Conservation (phyloP, 768 basidiomycete species). For the Coprinopsis sp. region DNA sequence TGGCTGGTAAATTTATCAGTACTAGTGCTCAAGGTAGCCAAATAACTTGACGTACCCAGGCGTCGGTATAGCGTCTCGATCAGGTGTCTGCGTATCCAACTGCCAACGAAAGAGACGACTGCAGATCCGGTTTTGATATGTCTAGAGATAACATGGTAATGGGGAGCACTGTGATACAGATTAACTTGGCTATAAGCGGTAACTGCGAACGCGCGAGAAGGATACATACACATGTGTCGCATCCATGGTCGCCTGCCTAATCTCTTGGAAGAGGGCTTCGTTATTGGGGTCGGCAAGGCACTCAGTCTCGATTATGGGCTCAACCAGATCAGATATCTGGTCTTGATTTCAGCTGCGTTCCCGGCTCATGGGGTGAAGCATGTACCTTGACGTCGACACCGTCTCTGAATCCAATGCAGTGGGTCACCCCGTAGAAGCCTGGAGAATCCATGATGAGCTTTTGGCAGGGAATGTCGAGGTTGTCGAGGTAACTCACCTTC, state of each 20-base stretch:
- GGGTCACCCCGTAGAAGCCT: conserved; percentile 61
- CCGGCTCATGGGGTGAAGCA: neutral
- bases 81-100: conserved; percentile 44
- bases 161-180: conserved; percentile 36
- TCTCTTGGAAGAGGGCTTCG: conserved; percentile 31
- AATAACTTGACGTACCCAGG: conserved; percentile 36
- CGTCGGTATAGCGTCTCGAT: conserved; percentile 64
- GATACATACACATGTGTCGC: conserved; percentile 55
- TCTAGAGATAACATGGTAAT: conserved; percentile 51
- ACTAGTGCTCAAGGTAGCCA: conserved; percentile 21
- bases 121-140: conserved; percentile 28
- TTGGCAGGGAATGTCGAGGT: neutral
- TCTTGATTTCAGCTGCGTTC: neutral
- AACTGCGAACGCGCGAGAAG: conserved; percentile 31
- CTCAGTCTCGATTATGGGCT: conserved; percentile 49
- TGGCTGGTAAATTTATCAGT: conserved; percentile 29
- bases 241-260: conserved; percentile 34
- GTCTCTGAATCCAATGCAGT: conserved; percentile 60
- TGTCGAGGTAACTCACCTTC: no score
- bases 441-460: conserved; percentile 8
- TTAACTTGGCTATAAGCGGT: conserved; percentile 10
- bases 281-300: conserved; percentile 29
- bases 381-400: conserved; percentile 43
- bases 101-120: conserved; percentile 27
- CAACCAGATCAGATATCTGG: conserved; percentile 43